Evolutionary conservation across 495 filamentous ascomycete genomes (phyloP).

Genomic region (Beverwykella pulmonaria): DNA sequence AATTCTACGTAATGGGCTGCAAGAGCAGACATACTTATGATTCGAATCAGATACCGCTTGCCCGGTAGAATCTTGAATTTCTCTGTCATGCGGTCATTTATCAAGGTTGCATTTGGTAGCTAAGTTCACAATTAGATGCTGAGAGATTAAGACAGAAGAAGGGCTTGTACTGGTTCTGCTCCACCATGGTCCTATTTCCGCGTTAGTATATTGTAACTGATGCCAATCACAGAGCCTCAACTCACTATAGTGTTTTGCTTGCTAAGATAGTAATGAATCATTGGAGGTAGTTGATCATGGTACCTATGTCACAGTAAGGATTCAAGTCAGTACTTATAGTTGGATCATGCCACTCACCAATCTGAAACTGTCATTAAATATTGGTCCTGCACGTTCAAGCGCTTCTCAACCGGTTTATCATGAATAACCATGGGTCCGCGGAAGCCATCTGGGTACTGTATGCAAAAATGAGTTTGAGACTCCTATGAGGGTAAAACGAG

Average conservation of each 20-base stretch:
- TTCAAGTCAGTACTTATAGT: not conserved
- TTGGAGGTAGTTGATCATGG: slow-evolving; percentile 6
- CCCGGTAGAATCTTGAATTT: slow-evolving; percentile 15
- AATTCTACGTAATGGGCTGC: slow-evolving; percentile 16
- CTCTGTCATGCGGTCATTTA: slow-evolving; percentile 22
- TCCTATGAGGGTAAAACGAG: not conserved
- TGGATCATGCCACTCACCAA: slow-evolving; percentile 1
- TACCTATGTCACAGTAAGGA: not conserved
- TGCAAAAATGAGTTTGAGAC: not conserved
- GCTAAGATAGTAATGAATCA: slow-evolving; percentile 20
- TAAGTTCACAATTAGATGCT: not conserved
- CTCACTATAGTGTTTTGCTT: not conserved
- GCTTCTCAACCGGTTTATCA: slow-evolving; percentile 12
- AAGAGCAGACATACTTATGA: slow-evolving; percentile 27
- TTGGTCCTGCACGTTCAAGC: slow-evolving; percentile 13
- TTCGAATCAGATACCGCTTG: slow-evolving; percentile 25
- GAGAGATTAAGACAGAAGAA: not conserved
- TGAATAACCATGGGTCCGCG: slow-evolving; percentile 30
- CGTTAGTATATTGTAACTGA: not conserved
- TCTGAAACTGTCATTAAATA: slow-evolving; percentile 26
- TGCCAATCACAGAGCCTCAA: not conserved
- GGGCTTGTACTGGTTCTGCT: slow-evolving; percentile 3
- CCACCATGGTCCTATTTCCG: not conserved
- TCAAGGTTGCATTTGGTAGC: slow-evolving; percentile 12
- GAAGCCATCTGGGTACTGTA: slow-evolving; percentile 23